These are phyloP conservation scores for Millerago galiae DNA, from an alignment of 805 yeast genomes.

Conservation along the genomic window DNA sequence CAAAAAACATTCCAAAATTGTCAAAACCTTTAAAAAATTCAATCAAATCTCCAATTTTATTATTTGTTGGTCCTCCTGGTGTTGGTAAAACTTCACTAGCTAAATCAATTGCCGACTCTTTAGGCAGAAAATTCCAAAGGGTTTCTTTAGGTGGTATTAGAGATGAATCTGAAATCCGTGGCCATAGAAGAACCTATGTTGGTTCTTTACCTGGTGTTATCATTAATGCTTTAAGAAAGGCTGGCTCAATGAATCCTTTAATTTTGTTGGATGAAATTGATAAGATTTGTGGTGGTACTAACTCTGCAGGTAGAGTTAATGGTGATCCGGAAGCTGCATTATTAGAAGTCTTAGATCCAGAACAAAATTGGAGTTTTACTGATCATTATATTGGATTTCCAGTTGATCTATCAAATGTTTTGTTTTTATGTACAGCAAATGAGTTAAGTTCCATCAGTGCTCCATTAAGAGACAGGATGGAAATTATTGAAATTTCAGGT, in stretches of 20 bases:
- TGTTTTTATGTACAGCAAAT: slow-evolving; percentile 84
- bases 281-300: slow-evolving; percentile 55
- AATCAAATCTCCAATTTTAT: slow-evolving; percentile 51
- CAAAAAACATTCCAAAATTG: neutral
- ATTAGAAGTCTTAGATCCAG: slow-evolving; percentile 85
- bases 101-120: slow-evolving; percentile 66
- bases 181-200: slow-evolving; percentile 85
- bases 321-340: slow-evolving; percentile 92
- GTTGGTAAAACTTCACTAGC: slow-evolving; percentile 90
- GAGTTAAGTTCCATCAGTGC: slow-evolving; percentile 63
- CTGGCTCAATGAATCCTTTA: slow-evolving; percentile 76
- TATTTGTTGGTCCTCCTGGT: slow-evolving; percentile 90
- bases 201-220: slow-evolving; percentile 89
- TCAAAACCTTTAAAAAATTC: slow-evolving; percentile 6
- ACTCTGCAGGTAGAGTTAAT: slow-evolving; percentile 38
- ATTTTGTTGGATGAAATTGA: slow-evolving; percentile 82
- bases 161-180: slow-evolving; percentile 85
- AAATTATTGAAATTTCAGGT: slow-evolving; percentile 70
- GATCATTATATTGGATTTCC: slow-evolving; percentile 88
- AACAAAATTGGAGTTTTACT: slow-evolving; percentile 68
- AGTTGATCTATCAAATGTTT: slow-evolving; percentile 70
- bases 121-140: slow-evolving; percentile 71
- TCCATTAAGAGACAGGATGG: slow-evolving; percentile 81
- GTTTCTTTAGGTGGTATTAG: slow-evolving; percentile 82
- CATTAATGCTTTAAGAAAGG: slow-evolving; percentile 68